These are phyloP conservation scores for Elsinoe ampelina DNA, from an alignment of 2,329 filamentous ascomycete genomes.

Conservation along the genomic window DNA sequence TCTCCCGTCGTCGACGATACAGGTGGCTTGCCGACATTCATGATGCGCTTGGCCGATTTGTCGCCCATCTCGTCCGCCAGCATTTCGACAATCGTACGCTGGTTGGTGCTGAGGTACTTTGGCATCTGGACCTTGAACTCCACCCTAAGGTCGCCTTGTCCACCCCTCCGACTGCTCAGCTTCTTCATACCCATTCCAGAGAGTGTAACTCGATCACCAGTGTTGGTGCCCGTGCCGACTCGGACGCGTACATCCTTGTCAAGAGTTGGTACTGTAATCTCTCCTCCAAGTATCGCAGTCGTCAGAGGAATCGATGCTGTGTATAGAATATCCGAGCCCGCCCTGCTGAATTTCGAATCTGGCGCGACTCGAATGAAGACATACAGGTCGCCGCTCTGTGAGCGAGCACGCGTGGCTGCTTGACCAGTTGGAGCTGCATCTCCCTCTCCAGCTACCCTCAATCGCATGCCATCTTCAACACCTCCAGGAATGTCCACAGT, in stretches of 20 bases:
- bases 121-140: slow-evolving; percentile 95
- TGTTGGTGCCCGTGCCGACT: slow-evolving; percentile 81
- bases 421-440: slow-evolving; percentile 74
- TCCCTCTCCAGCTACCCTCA: slow-evolving; percentile 76
- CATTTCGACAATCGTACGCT: slow-evolving; percentile 89
- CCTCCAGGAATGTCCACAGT: slow-evolving; percentile 88
- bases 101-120: slow-evolving; percentile 83
- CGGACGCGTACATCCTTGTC: slow-evolving; percentile 86
- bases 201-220: slow-evolving; percentile 83
- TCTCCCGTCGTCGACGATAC: slow-evolving; percentile 4
- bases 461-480: slow-evolving; percentile 91
- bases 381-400: slow-evolving; percentile 78
- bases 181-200: slow-evolving; percentile 91
- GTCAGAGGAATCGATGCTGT: slow-evolving; percentile 86
- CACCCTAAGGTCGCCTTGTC: slow-evolving; percentile 74
- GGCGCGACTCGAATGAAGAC: slow-evolving; percentile 83
- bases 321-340: slow-evolving; percentile 83
- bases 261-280: slow-evolving; percentile 80
- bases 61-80: slow-evolving; percentile 93
- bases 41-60: slow-evolving; percentile 80
- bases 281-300: slow-evolving; percentile 83
- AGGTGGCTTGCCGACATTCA: slow-evolving; percentile 61
- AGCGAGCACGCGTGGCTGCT: slow-evolving; percentile 52
- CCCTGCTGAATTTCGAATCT: slow-evolving; percentile 80
- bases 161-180: slow-evolving; percentile 55